Conservation (phyloP, 2,329 filamentous ascomycete species). For the Penicillium sp. region DNA sequence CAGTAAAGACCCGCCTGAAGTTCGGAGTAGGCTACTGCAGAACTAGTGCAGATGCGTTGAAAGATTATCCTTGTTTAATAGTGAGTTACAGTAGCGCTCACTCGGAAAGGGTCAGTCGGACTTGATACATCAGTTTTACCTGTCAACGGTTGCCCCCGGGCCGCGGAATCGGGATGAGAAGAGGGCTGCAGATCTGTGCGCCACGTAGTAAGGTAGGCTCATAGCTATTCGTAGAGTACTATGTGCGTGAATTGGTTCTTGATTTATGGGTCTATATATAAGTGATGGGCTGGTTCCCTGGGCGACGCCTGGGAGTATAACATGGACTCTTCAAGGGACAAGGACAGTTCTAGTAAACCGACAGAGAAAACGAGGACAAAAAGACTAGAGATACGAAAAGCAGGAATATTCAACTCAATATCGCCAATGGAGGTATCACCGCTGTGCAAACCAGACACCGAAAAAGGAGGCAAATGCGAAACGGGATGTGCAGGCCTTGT, state of each 20-base stretch:
- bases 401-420: conserved; percentile 10
- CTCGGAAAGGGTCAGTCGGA: background rate
- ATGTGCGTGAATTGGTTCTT: no score
- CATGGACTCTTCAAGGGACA: background rate
- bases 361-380: background rate
- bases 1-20: background rate
- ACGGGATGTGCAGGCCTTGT: background rate
- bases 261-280: background rate
- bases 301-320: background rate
- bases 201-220: background rate
- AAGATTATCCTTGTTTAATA: background rate
- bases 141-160: background rate
- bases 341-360: background rate
- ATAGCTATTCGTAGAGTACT: background rate
- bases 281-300: background rate
- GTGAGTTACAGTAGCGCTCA: background rate
- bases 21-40: background rate
- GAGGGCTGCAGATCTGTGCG: background rate
- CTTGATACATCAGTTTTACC: conserved; percentile 1
- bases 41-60: background rate
- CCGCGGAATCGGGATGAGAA: background rate
- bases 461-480: background rate
- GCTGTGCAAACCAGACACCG: conserved; percentile 20
- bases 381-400: background rate
- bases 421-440: conserved; percentile 31